Percentiles rank a stretch among this genome's conserved stretches.
Evolutionary conservation across 805 yeast genomes (phyloP).

Genomic region (Sugiyamaella boreocaroliniensis): DNA sequence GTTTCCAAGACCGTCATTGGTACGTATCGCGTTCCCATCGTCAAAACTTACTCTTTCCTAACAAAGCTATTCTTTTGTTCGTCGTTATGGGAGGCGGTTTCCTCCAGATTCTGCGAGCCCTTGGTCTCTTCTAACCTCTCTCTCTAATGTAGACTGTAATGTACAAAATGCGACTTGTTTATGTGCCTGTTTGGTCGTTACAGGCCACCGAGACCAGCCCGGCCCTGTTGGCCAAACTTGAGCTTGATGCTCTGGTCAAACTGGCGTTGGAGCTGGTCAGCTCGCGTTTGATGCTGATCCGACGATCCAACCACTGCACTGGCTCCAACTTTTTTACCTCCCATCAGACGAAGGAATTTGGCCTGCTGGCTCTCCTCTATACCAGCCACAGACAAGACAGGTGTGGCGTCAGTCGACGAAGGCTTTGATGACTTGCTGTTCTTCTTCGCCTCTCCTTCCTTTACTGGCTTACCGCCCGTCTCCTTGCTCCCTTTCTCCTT

Average conservation of each 20-base stretch:
- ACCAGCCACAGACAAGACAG: conserved; percentile 14
- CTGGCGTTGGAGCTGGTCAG: conserved; percentile 18
- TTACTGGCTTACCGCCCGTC: no score
- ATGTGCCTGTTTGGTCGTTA: not conserved
- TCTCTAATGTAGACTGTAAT: not conserved
- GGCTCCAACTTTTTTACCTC: conserved; percentile 16
- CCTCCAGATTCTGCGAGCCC: conserved; percentile 51
- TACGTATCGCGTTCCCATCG: conserved; percentile 29
- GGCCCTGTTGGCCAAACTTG: conserved; percentile 11
- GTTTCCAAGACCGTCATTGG: conserved; percentile 61
- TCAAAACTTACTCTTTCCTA: not conserved
- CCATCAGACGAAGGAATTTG: conserved; percentile 23
- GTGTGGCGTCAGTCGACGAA: not conserved
- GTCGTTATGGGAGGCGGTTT: conserved; percentile 78
- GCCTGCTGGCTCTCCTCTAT: conserved; percentile 17
- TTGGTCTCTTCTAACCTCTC: conserved; percentile 33
- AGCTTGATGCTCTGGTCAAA: conserved; percentile 18
- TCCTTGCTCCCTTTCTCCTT: conserved; percentile 9
- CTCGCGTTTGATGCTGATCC: conserved; percentile 1
- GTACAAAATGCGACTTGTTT: not conserved
- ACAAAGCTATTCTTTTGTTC: conserved; percentile 45
- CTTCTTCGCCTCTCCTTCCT: conserved; percentile 7
- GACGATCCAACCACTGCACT: not conserved
- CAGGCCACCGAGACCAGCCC: conserved; percentile 17
- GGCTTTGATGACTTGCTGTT: conserved; percentile 7